phyloP scores from a whole-genome alignment of 176 grass and related monocot genomes.

The Eragrostis nindensis region DNA sequence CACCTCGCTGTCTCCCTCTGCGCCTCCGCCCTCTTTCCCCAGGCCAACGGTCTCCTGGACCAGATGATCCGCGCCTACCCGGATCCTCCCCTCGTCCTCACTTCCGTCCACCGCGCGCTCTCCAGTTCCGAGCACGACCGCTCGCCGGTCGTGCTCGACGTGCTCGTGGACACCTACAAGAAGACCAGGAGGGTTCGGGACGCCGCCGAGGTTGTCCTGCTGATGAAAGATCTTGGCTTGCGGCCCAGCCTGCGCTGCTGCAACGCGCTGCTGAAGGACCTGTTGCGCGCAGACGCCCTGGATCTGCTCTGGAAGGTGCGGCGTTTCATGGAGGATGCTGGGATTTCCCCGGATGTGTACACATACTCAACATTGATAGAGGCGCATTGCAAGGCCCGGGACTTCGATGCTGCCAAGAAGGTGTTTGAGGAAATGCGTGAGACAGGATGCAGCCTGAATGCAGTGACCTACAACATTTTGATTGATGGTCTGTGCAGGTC shows the following conservation, averaged over 20 bases:
- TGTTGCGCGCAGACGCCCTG: slow-evolving; percentile 57
- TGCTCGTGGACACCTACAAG: slow-evolving; percentile 71
- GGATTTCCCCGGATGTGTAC: slow-evolving; percentile 53
- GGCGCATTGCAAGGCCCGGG: slow-evolving; percentile 50
- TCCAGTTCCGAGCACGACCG: neutral
- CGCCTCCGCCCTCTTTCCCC: slow-evolving; percentile 31
- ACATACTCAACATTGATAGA: slow-evolving; percentile 69
- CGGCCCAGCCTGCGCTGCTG: slow-evolving; percentile 66
- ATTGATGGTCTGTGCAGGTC: slow-evolving; percentile 63
- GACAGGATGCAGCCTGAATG: slow-evolving; percentile 52
- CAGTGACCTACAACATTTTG: slow-evolving; percentile 62
- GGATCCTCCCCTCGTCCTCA: slow-evolving; percentile 37
- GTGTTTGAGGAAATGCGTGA: slow-evolving; percentile 64
- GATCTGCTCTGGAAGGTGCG: slow-evolving; percentile 74
- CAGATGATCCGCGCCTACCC: slow-evolving; percentile 61
- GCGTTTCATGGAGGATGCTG: slow-evolving; percentile 40
- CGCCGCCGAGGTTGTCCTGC: slow-evolving; percentile 42
- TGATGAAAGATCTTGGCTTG: slow-evolving; percentile 55
- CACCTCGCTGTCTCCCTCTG: slow-evolving; percentile 56
- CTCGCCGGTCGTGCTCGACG: slow-evolving; percentile 54
- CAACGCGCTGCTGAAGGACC: slow-evolving; percentile 72
- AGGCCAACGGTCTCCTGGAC: slow-evolving; percentile 55
- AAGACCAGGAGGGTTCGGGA: slow-evolving; percentile 56
- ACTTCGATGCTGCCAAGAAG: slow-evolving; percentile 57
- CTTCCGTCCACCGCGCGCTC: slow-evolving; percentile 35